Evolutionary conservation across 495 filamentous ascomycete genomes (phyloP), one percentile per base, ranked within the genome.

Genomic region (Choiromyces venosus): DNA sequence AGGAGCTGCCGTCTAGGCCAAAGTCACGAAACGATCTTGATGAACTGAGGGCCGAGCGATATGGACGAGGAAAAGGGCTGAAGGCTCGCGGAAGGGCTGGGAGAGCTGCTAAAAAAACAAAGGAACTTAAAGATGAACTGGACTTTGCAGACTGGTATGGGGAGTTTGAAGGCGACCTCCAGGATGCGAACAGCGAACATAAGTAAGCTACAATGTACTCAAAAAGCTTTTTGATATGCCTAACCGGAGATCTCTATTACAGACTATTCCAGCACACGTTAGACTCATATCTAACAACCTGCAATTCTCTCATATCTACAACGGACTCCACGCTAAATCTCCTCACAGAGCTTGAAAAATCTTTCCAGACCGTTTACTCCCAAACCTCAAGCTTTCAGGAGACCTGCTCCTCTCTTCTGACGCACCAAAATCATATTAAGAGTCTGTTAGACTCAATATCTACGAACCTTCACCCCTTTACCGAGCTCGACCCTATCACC

Each of bases 331-430:
- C 93, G 0, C 87, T 98, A 21, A 85, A 89, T 44, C 85, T 93
- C 42, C 86, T 99, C 37, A 88, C 90, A 36, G 88, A 84, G 12
- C 86, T 98, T 37, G 91, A 93, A 69, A 87, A 89, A 76, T 92
- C 93, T 37, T 99, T 98, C 83, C 88, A 87, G 73, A 83, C 89
- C 0, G 96, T 99, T 42, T 93, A 97, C 80, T 85, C 87, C 19
- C 94, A 98, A 83, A 97, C 95, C 1, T 91, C 91, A 25, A 89
- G 90, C 42, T 97, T 99, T 81, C 91, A 93, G 81, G 89, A 90
- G 68, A 93, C 94, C 82, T 98, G 94, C 81, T 92, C 97, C 78
- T 91, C 92, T 21, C 83, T 98, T 1, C 82, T 97, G 36, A 83
- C 87, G 4, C 92, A 96, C 67, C 91, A 97, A 81, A 89, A 87